Conservation (phyloP, 345 rosid species). For the Anastatica hierochuntica region DNA sequence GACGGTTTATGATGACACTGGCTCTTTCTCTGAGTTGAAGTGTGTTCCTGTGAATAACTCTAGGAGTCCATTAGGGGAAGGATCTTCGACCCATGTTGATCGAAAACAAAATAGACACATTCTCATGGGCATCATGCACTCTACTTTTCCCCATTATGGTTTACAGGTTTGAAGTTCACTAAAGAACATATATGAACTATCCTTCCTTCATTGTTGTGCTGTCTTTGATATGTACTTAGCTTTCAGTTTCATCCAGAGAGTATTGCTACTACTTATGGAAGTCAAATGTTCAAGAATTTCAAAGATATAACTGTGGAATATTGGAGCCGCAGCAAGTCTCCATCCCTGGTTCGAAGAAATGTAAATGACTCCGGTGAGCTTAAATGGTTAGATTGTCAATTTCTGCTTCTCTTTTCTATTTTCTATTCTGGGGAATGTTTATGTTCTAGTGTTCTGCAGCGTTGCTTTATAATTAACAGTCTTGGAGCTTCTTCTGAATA, state of each 20-base stretch:
- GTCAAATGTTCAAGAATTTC: constrained; percentile 67
- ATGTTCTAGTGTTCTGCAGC: neutral
- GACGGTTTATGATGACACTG: constrained; percentile 45
- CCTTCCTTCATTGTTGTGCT: constrained; percentile 6
- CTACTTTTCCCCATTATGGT: constrained; percentile 85
- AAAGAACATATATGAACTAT: neutral
- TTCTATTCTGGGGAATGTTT: neutral
- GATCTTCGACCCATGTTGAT: too few relatives aligned
- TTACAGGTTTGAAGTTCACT: constrained; percentile 54
- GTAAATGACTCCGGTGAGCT: constrained; percentile 41
- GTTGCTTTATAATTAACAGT: neutral
- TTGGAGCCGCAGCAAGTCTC: constrained; percentile 43
- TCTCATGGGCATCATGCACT: constrained; percentile 87
- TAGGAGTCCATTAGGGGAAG: constrained; percentile 18
- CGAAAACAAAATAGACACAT: constrained; percentile 30
- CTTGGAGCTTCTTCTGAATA: constrained; percentile 37
- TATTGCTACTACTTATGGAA: constrained; percentile 77
- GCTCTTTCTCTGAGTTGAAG: constrained; percentile 41
- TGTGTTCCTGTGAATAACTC: constrained; percentile 21
- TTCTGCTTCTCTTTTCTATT: neutral
- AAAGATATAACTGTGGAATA: constrained; percentile 61
- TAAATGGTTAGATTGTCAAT: neutral
- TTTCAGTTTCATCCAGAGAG: constrained; percentile 95
- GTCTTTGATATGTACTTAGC: constrained; percentile 23
- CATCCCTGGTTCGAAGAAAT: constrained; percentile 30